These are phyloP conservation scores for Botrytis medusae DNA, from an alignment of 2,329 filamentous ascomycete genomes.

Conservation along the genomic window DNA sequence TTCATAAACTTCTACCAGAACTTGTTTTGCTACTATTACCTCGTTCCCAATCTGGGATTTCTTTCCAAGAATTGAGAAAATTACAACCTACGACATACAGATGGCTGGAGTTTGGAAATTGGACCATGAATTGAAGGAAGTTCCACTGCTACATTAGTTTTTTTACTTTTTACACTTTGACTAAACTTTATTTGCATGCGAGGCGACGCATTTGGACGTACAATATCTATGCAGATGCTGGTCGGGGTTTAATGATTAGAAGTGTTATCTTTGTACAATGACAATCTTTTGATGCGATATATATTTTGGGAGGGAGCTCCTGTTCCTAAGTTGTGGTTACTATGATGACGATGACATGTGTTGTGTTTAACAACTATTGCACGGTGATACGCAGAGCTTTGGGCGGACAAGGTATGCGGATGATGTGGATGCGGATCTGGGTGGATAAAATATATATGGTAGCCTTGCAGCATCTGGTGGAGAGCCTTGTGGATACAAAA, in stretches of 20 bases:
- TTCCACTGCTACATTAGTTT: conserved; percentile 14
- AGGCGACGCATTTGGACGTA: conserved; percentile 17
- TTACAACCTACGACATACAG: not conserved
- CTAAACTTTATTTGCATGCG: conserved; percentile 10
- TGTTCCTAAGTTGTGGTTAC: not conserved
- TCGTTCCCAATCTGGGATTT: conserved; percentile 8
- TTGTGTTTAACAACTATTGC: not conserved
- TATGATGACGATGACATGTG: not conserved
- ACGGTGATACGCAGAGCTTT: not conserved
- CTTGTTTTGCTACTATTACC: conserved; percentile 35
- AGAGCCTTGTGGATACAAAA: conserved; percentile 6
- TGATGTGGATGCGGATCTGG: not conserved
- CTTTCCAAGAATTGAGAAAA: not conserved
- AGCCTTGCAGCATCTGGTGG: not conserved
- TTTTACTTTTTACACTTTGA: not conserved
- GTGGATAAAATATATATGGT: not conserved
- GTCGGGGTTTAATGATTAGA: not conserved
- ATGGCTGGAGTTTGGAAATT: not conserved
- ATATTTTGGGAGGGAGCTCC: not conserved
- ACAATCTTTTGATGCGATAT: not conserved
- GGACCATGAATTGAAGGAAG: not conserved
- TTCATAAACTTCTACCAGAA: conserved; percentile 28
- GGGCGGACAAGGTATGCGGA: not conserved
- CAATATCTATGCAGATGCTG: not conserved
- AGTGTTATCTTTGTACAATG: conserved; percentile 7